Percentiles rank a stretch among this genome's conserved stretches.
These are phyloP conservation scores for Wickerhamiella azymoides DNA, from an alignment of 805 yeast genomes.

Conservation along the genomic window DNA sequence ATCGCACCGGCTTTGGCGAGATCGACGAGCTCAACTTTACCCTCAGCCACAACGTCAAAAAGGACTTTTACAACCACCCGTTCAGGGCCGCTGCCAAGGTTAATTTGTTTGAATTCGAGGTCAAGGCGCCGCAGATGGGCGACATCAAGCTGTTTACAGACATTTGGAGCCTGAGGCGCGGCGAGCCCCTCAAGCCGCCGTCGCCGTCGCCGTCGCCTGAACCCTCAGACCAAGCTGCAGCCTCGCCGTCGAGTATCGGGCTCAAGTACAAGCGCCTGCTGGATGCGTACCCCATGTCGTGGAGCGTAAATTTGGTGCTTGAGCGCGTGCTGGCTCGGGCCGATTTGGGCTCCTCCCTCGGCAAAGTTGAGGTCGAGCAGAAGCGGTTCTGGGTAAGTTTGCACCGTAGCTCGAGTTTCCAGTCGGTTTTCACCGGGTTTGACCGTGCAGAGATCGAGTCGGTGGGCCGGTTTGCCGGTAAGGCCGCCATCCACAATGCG, in stretches of 20 bases:
- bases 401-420: slow-evolving; percentile 28
- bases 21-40: slow-evolving; percentile 3
- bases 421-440: slow-evolving; percentile 53
- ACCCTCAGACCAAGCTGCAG: too few species aligned
- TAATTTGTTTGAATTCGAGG: slow-evolving; percentile 37
- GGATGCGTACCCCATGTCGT: slow-evolving; percentile 49
- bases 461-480: slow-evolving; percentile 72
- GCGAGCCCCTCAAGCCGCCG: not conserved
- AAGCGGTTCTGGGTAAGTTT: slow-evolving; percentile 58
- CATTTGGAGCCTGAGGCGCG: slow-evolving; percentile 13
- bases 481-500: slow-evolving; percentile 35
- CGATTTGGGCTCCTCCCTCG: slow-evolving; percentile 76
- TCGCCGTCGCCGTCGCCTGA: not conserved
- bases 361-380: slow-evolving; percentile 41
- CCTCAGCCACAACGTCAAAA: slow-evolving; percentile 4
- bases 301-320: slow-evolving; percentile 50
- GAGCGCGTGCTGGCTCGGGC: slow-evolving; percentile 39
- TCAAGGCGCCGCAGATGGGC: slow-evolving; percentile 75
- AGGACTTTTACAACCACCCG: slow-evolving; percentile 11
- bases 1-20: slow-evolving; percentile 46
- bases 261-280: slow-evolving; percentile 17
- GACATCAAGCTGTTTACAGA: slow-evolving; percentile 57
- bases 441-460: slow-evolving; percentile 39
- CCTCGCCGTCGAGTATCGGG: not conserved
- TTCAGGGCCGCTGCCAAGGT: slow-evolving; percentile 32